Conservation (phyloP, 768 basidiomycete genomes). For the Termitomyces titanicus region DNA sequence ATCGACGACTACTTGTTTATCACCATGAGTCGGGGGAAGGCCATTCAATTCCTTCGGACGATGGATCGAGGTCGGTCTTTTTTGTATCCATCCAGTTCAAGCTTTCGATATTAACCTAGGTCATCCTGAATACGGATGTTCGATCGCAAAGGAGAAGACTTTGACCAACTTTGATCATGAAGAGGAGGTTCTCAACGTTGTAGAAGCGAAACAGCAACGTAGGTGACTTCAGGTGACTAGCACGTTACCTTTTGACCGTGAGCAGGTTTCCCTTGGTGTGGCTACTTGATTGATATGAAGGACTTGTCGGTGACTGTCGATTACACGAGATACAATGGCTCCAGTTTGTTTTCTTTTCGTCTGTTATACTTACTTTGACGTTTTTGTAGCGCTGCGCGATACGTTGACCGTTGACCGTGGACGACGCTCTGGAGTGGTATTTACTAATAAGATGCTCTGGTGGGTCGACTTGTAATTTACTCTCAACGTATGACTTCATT, state of each 20-base stretch:
- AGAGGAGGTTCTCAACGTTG: slow-evolving; percentile 48
- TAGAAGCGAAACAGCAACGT: slow-evolving; percentile 43
- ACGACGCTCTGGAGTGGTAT: slow-evolving; percentile 59
- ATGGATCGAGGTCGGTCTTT: slow-evolving; percentile 66
- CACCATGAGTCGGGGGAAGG: slow-evolving; percentile 60
- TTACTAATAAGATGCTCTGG: slow-evolving; percentile 74
- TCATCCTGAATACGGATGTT: slow-evolving; percentile 93
- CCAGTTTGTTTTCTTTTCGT: slow-evolving; percentile 38
- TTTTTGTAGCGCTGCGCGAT: slow-evolving; percentile 42
- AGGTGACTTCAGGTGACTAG: slow-evolving; percentile 6
- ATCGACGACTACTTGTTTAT: slow-evolving; percentile 96
- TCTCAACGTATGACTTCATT: not conserved
- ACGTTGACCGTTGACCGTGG: slow-evolving; percentile 71
- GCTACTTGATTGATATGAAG: slow-evolving; percentile 70
- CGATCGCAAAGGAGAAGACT: slow-evolving; percentile 86
- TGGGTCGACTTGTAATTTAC: slow-evolving; percentile 28
- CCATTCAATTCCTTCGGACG: slow-evolving; percentile 62
- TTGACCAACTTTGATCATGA: slow-evolving; percentile 79
- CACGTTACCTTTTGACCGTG: not conserved
- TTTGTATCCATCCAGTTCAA: not conserved
- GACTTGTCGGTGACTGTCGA: slow-evolving; percentile 79
- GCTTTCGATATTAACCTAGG: slow-evolving; percentile 36
- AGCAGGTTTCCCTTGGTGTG: slow-evolving; percentile 93
- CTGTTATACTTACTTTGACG: not conserved
- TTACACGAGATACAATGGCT: slow-evolving; percentile 62